Evolutionary conservation across 164 flowering plant species (phyloP).

Genomic region (Vitis vinifera): DNA sequence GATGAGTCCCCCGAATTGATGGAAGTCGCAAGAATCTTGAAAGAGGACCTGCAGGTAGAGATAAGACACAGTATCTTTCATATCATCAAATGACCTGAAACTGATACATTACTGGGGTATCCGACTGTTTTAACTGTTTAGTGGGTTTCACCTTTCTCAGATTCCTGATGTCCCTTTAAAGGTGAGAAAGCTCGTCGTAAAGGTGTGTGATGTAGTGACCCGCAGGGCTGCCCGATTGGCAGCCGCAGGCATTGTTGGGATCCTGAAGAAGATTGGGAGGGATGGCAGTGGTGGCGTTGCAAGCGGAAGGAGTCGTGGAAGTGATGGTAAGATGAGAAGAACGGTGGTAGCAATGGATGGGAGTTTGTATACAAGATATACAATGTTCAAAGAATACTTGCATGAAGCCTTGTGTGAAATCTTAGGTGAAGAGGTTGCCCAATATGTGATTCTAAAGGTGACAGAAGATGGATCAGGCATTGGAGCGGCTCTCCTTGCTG

Average conservation of each 20-base stretch:
- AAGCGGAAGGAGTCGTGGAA: conserved; percentile 48
- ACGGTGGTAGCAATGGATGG: conserved; percentile 89
- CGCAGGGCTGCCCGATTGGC: conserved; percentile 85
- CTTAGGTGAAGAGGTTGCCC: conserved; percentile 75
- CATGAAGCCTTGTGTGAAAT: conserved; percentile 72
- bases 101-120: neutral
- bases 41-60: conserved; percentile 60
- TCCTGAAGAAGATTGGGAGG: conserved; percentile 89
- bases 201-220: conserved; percentile 77
- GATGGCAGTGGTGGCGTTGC: conserved; percentile 76
- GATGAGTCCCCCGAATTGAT: conserved; percentile 75
- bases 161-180: conserved; percentile 65
- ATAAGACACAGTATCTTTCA: neutral
- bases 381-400: conserved; percentile 73
- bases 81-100: neutral
- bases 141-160: conserved; percentile 32
- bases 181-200: conserved; percentile 70
- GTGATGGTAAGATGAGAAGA: conserved; percentile 50
- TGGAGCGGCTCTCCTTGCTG: conserved; percentile 92
- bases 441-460: conserved; percentile 58
- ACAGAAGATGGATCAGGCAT: conserved; percentile 86
- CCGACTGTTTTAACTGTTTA: neutral
- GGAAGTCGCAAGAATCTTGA: conserved; percentile 68
- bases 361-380: conserved; percentile 59
- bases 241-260: conserved; percentile 96